phyloP scores from a whole-genome alignment of 2,329 filamentous ascomycete genomes.

The Alternaria angustiovoidea region DNA sequence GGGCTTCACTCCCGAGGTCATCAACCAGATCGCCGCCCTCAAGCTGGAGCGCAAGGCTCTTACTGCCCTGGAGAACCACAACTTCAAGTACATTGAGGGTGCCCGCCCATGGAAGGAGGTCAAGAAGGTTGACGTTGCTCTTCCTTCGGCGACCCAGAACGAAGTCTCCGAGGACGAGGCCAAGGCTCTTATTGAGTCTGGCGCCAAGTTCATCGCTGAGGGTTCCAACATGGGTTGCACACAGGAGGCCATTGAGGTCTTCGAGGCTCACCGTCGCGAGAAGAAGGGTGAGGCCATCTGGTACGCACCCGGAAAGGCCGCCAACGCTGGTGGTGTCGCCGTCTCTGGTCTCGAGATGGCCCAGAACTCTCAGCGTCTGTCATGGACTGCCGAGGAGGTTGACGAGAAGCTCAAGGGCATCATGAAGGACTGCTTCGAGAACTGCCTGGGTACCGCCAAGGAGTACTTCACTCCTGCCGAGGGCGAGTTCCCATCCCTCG shows the following conservation, averaged over 20 bases:
- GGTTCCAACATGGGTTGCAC: conserved; percentile 99
- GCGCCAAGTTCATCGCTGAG: conserved; percentile 88
- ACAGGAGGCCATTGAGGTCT: conserved; percentile 90
- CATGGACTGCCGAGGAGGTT: conserved; percentile 89
- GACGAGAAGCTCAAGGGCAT: conserved; percentile 90
- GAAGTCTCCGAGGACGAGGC: conserved; percentile 95
- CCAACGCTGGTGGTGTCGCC: conserved; percentile 96
- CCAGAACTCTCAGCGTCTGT: conserved; percentile 89
- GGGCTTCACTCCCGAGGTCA: conserved; percentile 79
- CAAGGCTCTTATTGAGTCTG: conserved; percentile 76
- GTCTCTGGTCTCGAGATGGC: conserved; percentile 99
- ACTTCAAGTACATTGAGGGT: conserved; percentile 86
- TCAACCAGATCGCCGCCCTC: conserved; percentile 79
- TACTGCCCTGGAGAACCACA: conserved; percentile 71
- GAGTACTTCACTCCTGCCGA: conserved; percentile 82
- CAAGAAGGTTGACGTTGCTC: conserved; percentile 86
- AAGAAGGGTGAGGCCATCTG: conserved; percentile 80
- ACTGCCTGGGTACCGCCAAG: conserved; percentile 87
- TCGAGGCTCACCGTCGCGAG: conserved; percentile 77
- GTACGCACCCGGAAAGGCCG: conserved; percentile 95
- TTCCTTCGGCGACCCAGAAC: conserved; percentile 96
- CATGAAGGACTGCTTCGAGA: conserved; percentile 93
- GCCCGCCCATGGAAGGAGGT: conserved; percentile 92
- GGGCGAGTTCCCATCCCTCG: conserved; percentile 86
- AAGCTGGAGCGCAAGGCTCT: conserved; percentile 89